phyloP scores from a whole-genome alignment of 306 rosid species.

The Ormosia semicastrata region DNA sequence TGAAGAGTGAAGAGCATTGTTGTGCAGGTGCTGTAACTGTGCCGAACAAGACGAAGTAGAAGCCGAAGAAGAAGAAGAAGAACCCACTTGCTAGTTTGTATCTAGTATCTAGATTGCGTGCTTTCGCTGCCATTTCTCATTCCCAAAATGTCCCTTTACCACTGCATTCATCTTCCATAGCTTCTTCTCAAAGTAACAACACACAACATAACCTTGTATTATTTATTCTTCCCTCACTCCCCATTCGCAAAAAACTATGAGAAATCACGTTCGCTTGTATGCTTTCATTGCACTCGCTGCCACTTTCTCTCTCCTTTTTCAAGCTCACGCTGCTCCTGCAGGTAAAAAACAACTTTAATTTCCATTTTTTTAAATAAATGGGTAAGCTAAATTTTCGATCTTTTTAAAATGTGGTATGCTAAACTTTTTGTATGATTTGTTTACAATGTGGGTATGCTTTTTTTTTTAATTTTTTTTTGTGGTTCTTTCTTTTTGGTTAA shows the following conservation, averaged over 20 bases:
- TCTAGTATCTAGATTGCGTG: background rate
- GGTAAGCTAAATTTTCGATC: slow-evolving; percentile 32
- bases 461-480: background rate
- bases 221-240: background rate
- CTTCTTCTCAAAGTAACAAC: background rate
- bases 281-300: slow-evolving; percentile 34
- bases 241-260: slow-evolving; percentile 42
- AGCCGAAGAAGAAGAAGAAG: background rate
- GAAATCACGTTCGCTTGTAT: slow-evolving; percentile 39
- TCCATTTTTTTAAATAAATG: slow-evolving; percentile 26
- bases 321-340: slow-evolving; percentile 81
- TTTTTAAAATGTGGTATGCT: background rate
- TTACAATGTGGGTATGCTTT: background rate
- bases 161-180: background rate
- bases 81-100: slow-evolving; percentile 12
- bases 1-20: background rate
- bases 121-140: background rate
- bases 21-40: background rate
- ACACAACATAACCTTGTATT: background rate
- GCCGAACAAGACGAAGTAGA: background rate
- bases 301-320: slow-evolving; percentile 47
- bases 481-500: background rate
- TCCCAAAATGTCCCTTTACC: background rate
- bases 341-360: slow-evolving; percentile 43
- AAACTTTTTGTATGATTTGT: too few species aligned